Evolutionary conservation across 495 filamentous ascomycete genomes (phyloP).

Genomic region (Xylaria intraflava): DNA sequence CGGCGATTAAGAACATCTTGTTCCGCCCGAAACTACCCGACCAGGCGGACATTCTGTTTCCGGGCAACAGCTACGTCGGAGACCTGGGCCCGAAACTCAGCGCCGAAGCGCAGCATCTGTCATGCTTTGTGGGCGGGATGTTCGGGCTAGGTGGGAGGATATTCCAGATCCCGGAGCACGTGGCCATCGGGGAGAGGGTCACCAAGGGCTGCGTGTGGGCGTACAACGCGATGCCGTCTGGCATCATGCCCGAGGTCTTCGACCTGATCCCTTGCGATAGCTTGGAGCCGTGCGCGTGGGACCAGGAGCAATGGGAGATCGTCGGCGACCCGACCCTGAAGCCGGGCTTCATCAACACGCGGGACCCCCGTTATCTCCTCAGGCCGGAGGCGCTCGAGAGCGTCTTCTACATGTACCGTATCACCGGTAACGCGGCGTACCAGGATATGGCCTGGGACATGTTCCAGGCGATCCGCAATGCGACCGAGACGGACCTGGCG

Average conservation of each 20-base stretch:
- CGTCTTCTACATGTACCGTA: slow-evolving; percentile 53
- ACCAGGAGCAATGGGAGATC: slow-evolving; percentile 51
- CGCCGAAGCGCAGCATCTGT: slow-evolving; percentile 33
- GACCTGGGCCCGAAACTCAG: slow-evolving; percentile 52
- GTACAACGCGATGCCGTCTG: slow-evolving; percentile 62
- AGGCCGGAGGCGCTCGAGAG: slow-evolving; percentile 57
- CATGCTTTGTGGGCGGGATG: slow-evolving; percentile 81
- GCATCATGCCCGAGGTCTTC: slow-evolving; percentile 80
- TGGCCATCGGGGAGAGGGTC: slow-evolving; percentile 64
- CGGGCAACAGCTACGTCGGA: slow-evolving; percentile 52
- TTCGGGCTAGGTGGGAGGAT: slow-evolving; percentile 70
- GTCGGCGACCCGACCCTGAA: slow-evolving; percentile 4
- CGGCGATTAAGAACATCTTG: slow-evolving; percentile 58
- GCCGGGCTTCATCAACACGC: slow-evolving; percentile 8
- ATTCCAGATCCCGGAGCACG: slow-evolving; percentile 57
- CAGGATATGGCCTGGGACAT: slow-evolving; percentile 54
- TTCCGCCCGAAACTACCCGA: slow-evolving; percentile 57
- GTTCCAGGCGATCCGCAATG: slow-evolving; percentile 43
- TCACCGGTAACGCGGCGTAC: slow-evolving; percentile 47
- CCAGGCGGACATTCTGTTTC: slow-evolving; percentile 37
- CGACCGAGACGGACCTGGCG: slow-evolving; percentile 37
- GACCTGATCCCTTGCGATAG: slow-evolving; percentile 54
- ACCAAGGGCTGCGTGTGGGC: slow-evolving; percentile 83
- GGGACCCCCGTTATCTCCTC: slow-evolving; percentile 24
- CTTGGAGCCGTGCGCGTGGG: slow-evolving; percentile 57